These are phyloP conservation scores for Forsythia viridissima DNA, from an alignment of 257 asterid genomes.

Conservation along the genomic window DNA sequence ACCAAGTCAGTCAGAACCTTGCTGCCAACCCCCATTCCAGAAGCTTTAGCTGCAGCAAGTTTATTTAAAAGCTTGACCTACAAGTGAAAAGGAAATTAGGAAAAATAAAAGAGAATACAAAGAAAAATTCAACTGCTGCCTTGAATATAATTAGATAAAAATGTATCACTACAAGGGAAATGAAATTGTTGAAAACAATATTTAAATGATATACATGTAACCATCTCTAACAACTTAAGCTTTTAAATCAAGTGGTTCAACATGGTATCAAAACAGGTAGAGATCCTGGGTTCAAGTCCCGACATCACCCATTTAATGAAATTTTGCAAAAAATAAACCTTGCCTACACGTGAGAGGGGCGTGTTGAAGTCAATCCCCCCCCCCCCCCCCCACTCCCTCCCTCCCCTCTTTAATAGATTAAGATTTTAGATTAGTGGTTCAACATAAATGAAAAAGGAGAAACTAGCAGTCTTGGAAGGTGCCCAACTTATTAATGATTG, in stretches of 20 bases:
- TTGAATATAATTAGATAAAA: neutral
- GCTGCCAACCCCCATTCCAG: conserved; percentile 81
- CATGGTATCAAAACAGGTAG: neutral
- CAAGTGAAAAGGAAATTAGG: conserved; percentile 12
- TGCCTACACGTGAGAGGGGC: neutral
- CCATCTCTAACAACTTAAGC: neutral
- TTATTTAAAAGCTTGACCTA: conserved; percentile 94
- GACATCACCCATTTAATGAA: neutral
- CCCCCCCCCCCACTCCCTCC: too few species aligned
- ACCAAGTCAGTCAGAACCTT: conserved; percentile 93
- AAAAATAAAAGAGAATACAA: conserved; percentile 4
- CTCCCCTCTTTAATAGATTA: neutral
- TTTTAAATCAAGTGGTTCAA: neutral
- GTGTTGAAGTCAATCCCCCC: neutral
- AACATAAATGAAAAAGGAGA: neutral
- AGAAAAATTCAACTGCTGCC: conserved; percentile 4
- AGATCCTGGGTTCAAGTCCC: neutral
- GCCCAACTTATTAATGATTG: conserved; percentile 1
- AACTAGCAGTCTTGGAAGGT: neutral
- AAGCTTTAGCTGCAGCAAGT: conserved; percentile 93
- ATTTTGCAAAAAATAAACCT: neutral
- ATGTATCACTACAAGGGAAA: neutral
- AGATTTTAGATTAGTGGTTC: neutral
- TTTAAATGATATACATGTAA: too few species aligned
- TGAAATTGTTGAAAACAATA: neutral